phyloP scores from a whole-genome alignment of 306 rosid genomes.

The Vigna nakashimae region DNA sequence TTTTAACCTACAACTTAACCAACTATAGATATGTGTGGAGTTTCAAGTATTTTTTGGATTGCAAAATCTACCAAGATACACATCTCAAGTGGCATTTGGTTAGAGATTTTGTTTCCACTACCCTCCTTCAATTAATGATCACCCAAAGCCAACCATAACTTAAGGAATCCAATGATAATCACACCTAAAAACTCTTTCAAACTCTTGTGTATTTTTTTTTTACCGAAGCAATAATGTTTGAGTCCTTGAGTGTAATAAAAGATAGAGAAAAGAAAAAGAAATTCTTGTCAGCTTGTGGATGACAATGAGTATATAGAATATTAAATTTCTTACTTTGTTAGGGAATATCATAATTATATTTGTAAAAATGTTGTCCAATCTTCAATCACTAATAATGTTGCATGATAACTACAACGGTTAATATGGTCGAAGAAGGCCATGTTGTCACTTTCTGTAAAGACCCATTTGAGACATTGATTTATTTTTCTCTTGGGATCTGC shows the following conservation, averaged over 20 bases:
- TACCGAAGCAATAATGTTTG: slow-evolving; percentile 41
- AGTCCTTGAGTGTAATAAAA: slow-evolving; percentile 37
- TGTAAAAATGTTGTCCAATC: slow-evolving; percentile 41
- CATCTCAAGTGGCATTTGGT: neutral
- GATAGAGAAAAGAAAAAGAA: slow-evolving; percentile 30
- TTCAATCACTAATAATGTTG: slow-evolving; percentile 46
- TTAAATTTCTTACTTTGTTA: slow-evolving; percentile 40
- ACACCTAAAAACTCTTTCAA: slow-evolving; percentile 4
- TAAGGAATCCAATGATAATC: slow-evolving; percentile 64
- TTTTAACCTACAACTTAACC: slow-evolving; percentile 31
- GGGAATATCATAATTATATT: slow-evolving; percentile 50
- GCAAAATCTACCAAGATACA: slow-evolving; percentile 33
- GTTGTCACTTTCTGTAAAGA: slow-evolving; percentile 52
- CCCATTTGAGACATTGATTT: slow-evolving; percentile 36
- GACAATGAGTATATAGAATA: slow-evolving; percentile 41
- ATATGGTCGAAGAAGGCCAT: slow-evolving; percentile 50
- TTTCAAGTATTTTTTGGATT: neutral
- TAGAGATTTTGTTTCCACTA: slow-evolving; percentile 29
- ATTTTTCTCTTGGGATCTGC: slow-evolving; percentile 44
- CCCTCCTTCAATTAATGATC: slow-evolving; percentile 26
- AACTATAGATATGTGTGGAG: neutral
- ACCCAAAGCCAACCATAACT: slow-evolving; percentile 37
- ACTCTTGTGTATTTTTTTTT: slow-evolving; percentile 3
- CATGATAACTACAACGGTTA: slow-evolving; percentile 40
- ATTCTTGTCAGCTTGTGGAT: slow-evolving; percentile 45